A percentile compares a stretch with the other conserved stretches of the same genome.
These are phyloP conservation scores for Verticillium dahliae DNA, from an alignment of 2,329 filamentous ascomycete species.

Conservation along the genomic window DNA sequence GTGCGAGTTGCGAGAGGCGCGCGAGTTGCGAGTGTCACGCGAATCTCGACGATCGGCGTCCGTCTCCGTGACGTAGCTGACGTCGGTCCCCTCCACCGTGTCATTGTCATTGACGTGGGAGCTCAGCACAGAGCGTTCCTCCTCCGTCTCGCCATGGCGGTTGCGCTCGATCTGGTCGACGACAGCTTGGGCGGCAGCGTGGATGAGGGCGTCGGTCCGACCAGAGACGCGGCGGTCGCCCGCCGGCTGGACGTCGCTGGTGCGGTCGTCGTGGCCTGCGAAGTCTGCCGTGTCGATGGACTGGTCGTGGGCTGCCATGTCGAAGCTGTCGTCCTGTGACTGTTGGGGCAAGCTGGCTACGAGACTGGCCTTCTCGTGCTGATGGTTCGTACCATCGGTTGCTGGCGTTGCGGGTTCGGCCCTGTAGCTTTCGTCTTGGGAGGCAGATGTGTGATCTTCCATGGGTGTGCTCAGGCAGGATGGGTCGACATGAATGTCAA, in stretches of 20 bases:
- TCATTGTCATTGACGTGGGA: slow-evolving; percentile 20
- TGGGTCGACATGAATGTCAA: slow-evolving; percentile 41
- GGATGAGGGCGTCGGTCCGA: slow-evolving; percentile 45
- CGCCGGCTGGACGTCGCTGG: not conserved
- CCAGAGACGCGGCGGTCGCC: slow-evolving; percentile 27
- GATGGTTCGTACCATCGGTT: not conserved
- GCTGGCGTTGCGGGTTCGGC: not conserved
- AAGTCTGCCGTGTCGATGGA: not conserved
- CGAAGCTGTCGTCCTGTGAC: not conserved
- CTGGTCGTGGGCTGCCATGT: slow-evolving; percentile 6
- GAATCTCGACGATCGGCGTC: slow-evolving; percentile 6
- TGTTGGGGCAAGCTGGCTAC: not conserved
- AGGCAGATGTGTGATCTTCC: slow-evolving; percentile 24
- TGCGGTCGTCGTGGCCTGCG: not conserved
- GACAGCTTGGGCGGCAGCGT: slow-evolving; percentile 44
- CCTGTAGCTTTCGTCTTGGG: not conserved
- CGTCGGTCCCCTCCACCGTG: slow-evolving; percentile 17
- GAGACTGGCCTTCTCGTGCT: not conserved
- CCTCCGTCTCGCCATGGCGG: slow-evolving; percentile 6
- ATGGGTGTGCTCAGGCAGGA: slow-evolving; percentile 35
- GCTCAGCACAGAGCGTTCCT: slow-evolving; percentile 22
- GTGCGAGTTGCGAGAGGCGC: not conserved
- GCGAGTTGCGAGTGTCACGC: not conserved
- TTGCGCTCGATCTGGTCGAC: slow-evolving; percentile 38
- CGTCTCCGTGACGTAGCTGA: slow-evolving; percentile 19